Conservation (phyloP, 2,329 filamentous ascomycete genomes). For the Tolypocladium album region DNA sequence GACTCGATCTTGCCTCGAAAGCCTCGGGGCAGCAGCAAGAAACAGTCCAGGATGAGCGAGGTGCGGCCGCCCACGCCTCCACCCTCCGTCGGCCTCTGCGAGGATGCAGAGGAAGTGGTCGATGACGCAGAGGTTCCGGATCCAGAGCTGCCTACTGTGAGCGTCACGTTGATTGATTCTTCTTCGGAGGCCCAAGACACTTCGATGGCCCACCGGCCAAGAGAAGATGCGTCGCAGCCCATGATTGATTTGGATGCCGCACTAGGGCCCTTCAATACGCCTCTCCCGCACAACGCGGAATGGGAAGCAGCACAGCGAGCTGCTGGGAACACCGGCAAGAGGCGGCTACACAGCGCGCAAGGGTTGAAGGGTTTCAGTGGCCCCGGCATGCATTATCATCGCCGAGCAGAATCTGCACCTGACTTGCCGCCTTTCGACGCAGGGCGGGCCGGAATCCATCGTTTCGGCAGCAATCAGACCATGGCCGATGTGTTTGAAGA, state of each 20-base stretch:
- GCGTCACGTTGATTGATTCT: conserved; percentile 30
- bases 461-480: conserved; percentile 56
- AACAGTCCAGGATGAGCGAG: conserved; percentile 25
- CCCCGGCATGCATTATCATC: conserved; percentile 64
- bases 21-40: conserved; percentile 35
- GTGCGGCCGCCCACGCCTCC: conserved; percentile 38
- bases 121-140: conserved; percentile 10
- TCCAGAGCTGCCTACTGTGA: conserved; percentile 21
- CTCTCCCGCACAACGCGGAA: conserved; percentile 49
- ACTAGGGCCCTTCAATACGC: conserved; percentile 83
- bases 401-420: conserved; percentile 70
- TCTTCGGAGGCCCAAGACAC: conserved; percentile 13
- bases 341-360: conserved; percentile 67
- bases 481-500: conserved; percentile 87
- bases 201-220: conserved; percentile 19
- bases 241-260: conserved; percentile 94
- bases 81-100: conserved; percentile 15
- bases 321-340: conserved; percentile 42
- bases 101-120: conserved; percentile 17
- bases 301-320: conserved; percentile 57
- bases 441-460: conserved; percentile 44
- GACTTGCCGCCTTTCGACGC: conserved; percentile 67
- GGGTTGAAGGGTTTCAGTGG: conserved; percentile 58
- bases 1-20: conserved; percentile 57
- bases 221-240: conserved; percentile 59